Conservation (phyloP, 352 stramenopile species). For the Globisporangium nodosum region DNA sequence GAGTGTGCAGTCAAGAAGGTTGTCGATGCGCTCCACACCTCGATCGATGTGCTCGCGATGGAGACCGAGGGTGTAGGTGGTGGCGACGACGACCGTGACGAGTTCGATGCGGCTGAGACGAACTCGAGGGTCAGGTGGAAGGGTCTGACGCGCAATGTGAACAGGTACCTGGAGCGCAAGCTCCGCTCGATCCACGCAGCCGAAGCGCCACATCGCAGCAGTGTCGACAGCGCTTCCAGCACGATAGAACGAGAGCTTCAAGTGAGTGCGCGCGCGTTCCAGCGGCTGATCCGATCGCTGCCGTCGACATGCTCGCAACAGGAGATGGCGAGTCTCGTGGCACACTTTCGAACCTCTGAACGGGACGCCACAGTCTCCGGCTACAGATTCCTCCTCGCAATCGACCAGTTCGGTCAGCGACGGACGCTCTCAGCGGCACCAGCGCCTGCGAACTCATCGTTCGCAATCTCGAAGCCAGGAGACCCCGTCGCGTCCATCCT, state of each 20-base stretch:
- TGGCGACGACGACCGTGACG: constrained; percentile 5
- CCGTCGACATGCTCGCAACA: constrained; percentile 33
- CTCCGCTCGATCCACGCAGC: constrained; percentile 18
- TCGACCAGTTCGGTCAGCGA: constrained; percentile 29
- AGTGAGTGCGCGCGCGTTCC: constrained; percentile 29
- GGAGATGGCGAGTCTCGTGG: constrained; percentile 23
- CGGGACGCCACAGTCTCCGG: constrained; percentile 18
- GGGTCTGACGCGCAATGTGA: constrained; percentile 36
- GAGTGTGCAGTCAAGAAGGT: constrained; percentile 48
- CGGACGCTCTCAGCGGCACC: constrained; percentile 20
- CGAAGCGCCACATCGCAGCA: background rate
- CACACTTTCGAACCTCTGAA: constrained; percentile 11
- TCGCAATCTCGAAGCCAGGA: constrained; percentile 21
- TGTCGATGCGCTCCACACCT: constrained; percentile 35
- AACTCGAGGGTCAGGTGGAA: constrained; percentile 23
- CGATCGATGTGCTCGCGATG: constrained; percentile 11
- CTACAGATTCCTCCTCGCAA: constrained; percentile 26
- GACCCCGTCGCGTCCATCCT: constrained; percentile 34
- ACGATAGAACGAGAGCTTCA: constrained; percentile 4
- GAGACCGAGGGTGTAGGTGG: background rate
- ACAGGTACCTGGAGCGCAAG: constrained; percentile 32
- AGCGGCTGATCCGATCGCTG: constrained; percentile 30
- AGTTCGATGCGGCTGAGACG: constrained; percentile 6
- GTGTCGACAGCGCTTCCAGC: background rate
- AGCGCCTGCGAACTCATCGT: constrained; percentile 7